Percentiles rank a stretch among this genome's conserved stretches.
phyloP scores from a whole-genome alignment of 305 asterid genomes.

The Fraxinus sp. region DNA sequence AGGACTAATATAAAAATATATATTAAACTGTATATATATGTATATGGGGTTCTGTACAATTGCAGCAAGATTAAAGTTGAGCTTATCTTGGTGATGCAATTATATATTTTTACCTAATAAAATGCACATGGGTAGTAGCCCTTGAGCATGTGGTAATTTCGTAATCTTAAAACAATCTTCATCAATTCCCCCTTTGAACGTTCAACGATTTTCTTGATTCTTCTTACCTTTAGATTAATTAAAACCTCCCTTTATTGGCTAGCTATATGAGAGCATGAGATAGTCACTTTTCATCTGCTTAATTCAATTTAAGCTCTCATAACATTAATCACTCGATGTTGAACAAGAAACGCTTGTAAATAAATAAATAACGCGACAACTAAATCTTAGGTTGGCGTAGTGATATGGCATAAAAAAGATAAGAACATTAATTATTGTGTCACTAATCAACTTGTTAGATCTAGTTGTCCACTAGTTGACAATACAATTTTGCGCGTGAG shows the following conservation, averaged over 20 bases:
- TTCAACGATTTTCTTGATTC: slow-evolving; percentile 43
- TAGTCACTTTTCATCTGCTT: background rate
- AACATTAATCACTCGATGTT: no score
- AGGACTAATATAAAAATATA: background rate
- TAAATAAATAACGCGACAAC: no score
- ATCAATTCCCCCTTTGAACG: slow-evolving; percentile 32
- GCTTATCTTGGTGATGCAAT: slow-evolving; percentile 26
- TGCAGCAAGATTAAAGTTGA: slow-evolving; percentile 21
- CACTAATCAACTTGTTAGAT: no score
- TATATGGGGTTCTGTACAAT: background rate
- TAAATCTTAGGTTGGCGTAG: background rate
- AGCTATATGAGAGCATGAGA: background rate
- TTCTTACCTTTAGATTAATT: background rate
- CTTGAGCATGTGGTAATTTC: slow-evolving; percentile 45
- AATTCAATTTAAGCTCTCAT: background rate
- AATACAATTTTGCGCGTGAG: no score
- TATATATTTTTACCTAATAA: background rate
- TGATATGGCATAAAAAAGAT: background rate
- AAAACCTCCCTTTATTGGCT: background rate
- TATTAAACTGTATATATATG: background rate
- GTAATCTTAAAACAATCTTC: slow-evolving; percentile 45
- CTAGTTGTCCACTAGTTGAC: background rate
- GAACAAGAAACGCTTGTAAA: no score
- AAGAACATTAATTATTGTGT: background rate
- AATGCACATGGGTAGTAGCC: slow-evolving; percentile 36